Conservation (phyloP, 2,329 filamentous ascomycete genomes). For the Fusarium protoensiforme region DNA sequence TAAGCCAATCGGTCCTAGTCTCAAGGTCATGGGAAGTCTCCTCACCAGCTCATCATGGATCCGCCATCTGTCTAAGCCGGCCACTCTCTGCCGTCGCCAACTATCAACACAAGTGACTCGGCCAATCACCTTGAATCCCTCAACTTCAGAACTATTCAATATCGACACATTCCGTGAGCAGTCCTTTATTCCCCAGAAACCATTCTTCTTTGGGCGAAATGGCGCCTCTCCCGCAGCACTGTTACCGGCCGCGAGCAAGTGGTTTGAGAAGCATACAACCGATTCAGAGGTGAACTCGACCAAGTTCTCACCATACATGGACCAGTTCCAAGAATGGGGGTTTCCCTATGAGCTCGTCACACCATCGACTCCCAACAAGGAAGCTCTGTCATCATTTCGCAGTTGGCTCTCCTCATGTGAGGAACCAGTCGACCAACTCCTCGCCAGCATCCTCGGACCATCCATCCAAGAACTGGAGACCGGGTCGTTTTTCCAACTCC, state of each 20-base stretch:
- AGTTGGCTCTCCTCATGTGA: slow-evolving; percentile 42
- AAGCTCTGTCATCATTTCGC: slow-evolving; percentile 41
- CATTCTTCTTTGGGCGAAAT: slow-evolving; percentile 60
- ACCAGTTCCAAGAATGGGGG: slow-evolving; percentile 42
- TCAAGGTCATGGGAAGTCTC: slow-evolving; percentile 23
- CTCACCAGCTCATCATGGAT: slow-evolving; percentile 21
- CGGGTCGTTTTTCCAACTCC: slow-evolving; percentile 64
- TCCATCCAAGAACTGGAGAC: slow-evolving; percentile 35
- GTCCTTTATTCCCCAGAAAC: slow-evolving; percentile 64
- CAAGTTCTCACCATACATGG: slow-evolving; percentile 44
- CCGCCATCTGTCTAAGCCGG: slow-evolving; percentile 24
- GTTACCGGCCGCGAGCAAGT: slow-evolving; percentile 66
- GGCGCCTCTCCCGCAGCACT: slow-evolving; percentile 47
- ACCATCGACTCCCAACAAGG: slow-evolving; percentile 23
- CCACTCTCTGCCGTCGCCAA: slow-evolving; percentile 2
- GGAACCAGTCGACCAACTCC: slow-evolving; percentile 43
- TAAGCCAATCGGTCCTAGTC: background rate
- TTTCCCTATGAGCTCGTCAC: slow-evolving; percentile 55
- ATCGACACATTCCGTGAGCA: slow-evolving; percentile 61
- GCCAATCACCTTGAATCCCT: slow-evolving; percentile 16
- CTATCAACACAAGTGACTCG: slow-evolving; percentile 10
- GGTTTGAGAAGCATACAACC: slow-evolving; percentile 60
- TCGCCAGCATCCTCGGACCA: slow-evolving; percentile 46
- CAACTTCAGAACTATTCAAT: slow-evolving; percentile 31
- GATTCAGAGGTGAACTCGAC: slow-evolving; percentile 7